These are phyloP conservation scores for Rhynchosporium graminicola DNA, from an alignment of 2,329 filamentous ascomycete species.

Conservation along the genomic window DNA sequence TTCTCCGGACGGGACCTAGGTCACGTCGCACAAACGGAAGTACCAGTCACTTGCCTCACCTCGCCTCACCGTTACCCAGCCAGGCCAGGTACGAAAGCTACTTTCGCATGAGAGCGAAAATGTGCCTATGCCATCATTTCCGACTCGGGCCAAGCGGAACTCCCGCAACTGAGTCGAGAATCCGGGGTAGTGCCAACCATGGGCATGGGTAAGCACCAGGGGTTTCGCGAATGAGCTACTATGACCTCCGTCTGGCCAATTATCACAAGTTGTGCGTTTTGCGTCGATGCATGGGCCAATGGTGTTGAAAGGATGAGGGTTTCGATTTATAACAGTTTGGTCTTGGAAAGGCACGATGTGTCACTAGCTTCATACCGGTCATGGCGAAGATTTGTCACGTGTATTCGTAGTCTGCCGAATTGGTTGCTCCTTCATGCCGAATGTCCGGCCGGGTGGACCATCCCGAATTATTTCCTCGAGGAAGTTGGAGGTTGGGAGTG, in stretches of 20 bases:
- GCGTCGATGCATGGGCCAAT: slow-evolving; percentile 8
- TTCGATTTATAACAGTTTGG: slow-evolving; percentile 11
- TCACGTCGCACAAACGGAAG: slow-evolving; percentile 13
- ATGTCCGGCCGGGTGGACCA: slow-evolving; percentile 4
- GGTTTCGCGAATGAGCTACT: neutral
- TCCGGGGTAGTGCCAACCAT: slow-evolving; percentile 17
- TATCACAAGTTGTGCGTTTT: neutral
- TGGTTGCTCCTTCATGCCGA: neutral
- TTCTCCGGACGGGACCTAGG: slow-evolving; percentile 32
- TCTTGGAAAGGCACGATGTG: neutral
- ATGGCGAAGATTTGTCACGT: no score
- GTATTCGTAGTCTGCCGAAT: no score
- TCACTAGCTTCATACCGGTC: slow-evolving; percentile 1
- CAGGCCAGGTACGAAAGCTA: neutral
- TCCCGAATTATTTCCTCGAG: slow-evolving; percentile 4
- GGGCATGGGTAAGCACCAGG: neutral
- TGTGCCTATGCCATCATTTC: slow-evolving; percentile 4
- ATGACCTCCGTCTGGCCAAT: neutral
- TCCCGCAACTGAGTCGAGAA: slow-evolving; percentile 1
- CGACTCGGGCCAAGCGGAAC: slow-evolving; percentile 6
- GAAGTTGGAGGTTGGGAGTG: no score
- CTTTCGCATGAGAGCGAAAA: neutral
- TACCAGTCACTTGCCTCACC: neutral
- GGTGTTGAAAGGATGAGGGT: neutral
- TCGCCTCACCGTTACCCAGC: no score